Evolutionary conservation across 805 yeast species (phyloP), one percentile per base, ranked within the genome.

Genomic region (Vanderwaltozyma tropicalis): DNA sequence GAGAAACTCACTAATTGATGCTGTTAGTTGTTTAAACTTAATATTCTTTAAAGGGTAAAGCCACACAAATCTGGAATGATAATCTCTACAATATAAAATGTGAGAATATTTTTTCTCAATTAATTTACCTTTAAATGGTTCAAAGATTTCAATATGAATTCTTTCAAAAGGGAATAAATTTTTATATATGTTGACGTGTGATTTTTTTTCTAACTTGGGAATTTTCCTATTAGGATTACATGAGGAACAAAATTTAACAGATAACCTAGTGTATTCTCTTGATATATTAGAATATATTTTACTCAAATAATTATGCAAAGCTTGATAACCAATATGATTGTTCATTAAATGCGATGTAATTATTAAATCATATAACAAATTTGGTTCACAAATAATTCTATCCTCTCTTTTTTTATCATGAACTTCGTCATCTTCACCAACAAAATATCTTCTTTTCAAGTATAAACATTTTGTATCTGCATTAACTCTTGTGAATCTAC

Each of bases 271-370:
- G 15, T 48, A 41, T 8, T 42, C 49, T 17, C 52, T 41, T 3
- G 59, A 49, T 18, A 51, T 43, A 35, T 59, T 60, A 7, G 57
- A 48, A 32, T 49, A 53, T 18, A 41, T 40, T 21, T 46, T 41
- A 10, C 37, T 38, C 14, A 60, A 25, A 11, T 41, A 34, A 10
- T 38, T 38, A 32, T 49, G 47, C 6, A 56, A 34, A 12, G 37
- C 37, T 17, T 43, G 43, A 20, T 34, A 40, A 6, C 41, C 37
- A 28, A 45, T 39, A 41, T 58, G 63, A 14, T 43, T 40, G 41
- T 60, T 59, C 41, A 58, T 42, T n/a, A 60, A 29, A 39, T 60
- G 64, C 3, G 53, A 49, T 11, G 50, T 45, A 44, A 58, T 48
- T 6, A 58, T 43, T 31, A 55, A 38, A 33, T 58, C 56, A 28